Percentiles rank a stretch among this genome's conserved stretches.
phyloP scores from a whole-genome alignment of 768 basidiomycete genomes.

The Saitozyma podzolica region DNA sequence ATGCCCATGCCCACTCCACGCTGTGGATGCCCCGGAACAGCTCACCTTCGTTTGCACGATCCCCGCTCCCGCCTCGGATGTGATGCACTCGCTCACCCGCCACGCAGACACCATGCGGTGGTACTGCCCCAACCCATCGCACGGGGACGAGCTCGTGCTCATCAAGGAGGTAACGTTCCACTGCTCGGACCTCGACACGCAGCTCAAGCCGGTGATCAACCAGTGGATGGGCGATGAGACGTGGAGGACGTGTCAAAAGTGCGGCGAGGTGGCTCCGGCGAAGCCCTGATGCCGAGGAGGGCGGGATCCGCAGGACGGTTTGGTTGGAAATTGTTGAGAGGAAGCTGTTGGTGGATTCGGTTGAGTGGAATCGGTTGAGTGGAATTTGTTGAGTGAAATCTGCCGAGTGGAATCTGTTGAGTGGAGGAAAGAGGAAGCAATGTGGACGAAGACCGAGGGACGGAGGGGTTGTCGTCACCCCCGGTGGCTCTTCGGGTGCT shows the following conservation, averaged over 20 bases:
- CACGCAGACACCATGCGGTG: constrained; percentile 78
- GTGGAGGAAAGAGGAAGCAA: too few species aligned
- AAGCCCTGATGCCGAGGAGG: constrained; percentile 49
- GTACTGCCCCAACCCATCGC: constrained; percentile 72
- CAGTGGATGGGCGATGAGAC: constrained; percentile 71
- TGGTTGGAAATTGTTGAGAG: too few species aligned
- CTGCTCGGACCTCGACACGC: constrained; percentile 84
- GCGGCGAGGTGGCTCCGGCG: constrained; percentile 65
- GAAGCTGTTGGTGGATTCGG: too few species aligned
- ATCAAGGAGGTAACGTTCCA: constrained; percentile 84
- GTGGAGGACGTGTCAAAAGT: constrained; percentile 68
- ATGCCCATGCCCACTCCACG: neutral
- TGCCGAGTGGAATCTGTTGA: too few species aligned
- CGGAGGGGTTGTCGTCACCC: too few species aligned
- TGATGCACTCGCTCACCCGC: neutral
- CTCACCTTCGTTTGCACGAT: neutral
- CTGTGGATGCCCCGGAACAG: neutral
- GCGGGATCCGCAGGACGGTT: too few species aligned
- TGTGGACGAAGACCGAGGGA: too few species aligned
- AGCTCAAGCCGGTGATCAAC: constrained; percentile 87
- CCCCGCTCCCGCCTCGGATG: neutral
- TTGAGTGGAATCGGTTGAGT: too few species aligned
- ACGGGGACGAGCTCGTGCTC: constrained; percentile 64
- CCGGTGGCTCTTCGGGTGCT: too few species aligned
- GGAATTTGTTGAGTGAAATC: too few species aligned